These are phyloP conservation scores for Acer campestre DNA, from an alignment of 345 rosid species.

Conservation along the genomic window DNA sequence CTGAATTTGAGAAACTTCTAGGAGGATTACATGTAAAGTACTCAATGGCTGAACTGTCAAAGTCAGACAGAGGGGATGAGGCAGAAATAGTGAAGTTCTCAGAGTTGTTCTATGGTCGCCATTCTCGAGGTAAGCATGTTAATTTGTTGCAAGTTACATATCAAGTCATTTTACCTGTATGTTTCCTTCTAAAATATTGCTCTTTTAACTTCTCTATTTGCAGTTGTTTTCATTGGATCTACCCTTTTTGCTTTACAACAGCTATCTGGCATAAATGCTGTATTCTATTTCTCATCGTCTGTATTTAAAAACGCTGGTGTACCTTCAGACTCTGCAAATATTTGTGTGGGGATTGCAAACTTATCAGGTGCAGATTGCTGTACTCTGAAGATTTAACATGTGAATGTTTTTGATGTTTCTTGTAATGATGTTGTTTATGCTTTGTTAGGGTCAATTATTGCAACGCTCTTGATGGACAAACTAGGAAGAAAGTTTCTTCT, in stretches of 20 bases:
- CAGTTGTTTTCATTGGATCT: conserved; percentile 97
- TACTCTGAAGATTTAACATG: conserved; percentile 12
- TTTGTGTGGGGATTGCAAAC: conserved; percentile 80
- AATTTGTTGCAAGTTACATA: conserved; percentile 22
- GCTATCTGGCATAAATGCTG: conserved; percentile 94
- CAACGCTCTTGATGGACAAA: conserved; percentile 88
- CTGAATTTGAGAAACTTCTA: conserved; percentile 70
- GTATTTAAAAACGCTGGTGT: conserved; percentile 90
- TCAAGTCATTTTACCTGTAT: background rate
- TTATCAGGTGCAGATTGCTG: conserved; percentile 57
- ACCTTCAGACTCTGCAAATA: conserved; percentile 84
- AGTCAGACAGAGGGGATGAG: conserved; percentile 72
- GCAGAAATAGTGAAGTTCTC: conserved; percentile 59
- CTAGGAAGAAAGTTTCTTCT: conserved; percentile 89
- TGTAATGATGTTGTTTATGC: conserved; percentile 20
- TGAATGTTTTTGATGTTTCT: conserved; percentile 21
- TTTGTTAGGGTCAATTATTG: conserved; percentile 67
- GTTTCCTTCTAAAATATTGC: conserved; percentile 34
- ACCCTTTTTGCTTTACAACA: conserved; percentile 95
- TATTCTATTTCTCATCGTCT: conserved; percentile 93
- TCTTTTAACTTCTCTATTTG: conserved; percentile 49
- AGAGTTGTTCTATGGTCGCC: conserved; percentile 69
- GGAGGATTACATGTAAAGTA: conserved; percentile 74
- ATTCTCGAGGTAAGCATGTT: conserved; percentile 57
- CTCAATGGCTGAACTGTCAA: conserved; percentile 78